phyloP scores from a whole-genome alignment of 2,329 filamentous ascomycete species.

The Fusarium circinatum region DNA sequence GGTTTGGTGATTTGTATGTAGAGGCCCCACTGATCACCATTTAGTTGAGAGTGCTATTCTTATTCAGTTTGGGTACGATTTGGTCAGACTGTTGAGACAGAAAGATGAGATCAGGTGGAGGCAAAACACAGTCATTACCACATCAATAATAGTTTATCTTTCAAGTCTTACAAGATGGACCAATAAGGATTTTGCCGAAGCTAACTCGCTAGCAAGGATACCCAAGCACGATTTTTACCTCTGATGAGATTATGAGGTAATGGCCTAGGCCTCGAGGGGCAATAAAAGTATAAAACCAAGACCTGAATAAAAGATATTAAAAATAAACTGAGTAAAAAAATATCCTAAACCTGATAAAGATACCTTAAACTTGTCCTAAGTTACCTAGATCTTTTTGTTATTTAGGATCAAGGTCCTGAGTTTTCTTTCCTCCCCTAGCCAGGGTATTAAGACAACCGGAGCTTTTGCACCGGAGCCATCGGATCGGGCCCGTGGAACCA shows the following conservation, averaged over 20 bases:
- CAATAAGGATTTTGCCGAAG: not conserved
- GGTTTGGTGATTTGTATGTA: not conserved
- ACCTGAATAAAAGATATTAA: accelerated
- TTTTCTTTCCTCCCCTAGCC: not conserved
- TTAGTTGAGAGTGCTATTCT: not conserved
- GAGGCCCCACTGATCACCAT: not conserved
- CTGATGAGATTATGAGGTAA: not conserved
- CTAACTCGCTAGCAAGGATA: not conserved
- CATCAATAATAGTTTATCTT: not conserved
- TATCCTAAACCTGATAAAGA: too few species aligned
- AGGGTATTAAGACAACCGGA: not conserved
- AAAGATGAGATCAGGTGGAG: not conserved
- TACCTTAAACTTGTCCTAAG: too few species aligned
- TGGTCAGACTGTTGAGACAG: not conserved
- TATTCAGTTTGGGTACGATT: not conserved
- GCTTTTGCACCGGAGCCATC: not conserved
- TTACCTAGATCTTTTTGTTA: too few species aligned
- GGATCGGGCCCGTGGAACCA: not conserved
- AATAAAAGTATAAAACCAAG: too few species aligned
- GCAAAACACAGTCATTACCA: not conserved
- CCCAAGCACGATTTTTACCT: accelerated
- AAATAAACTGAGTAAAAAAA: too few species aligned
- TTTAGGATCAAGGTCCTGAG: too few species aligned
- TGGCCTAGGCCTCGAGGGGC: not conserved
- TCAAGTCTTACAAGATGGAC: not conserved